phyloP scores from a whole-genome alignment of 306 rosid genomes.

The Vicia faba region DNA sequence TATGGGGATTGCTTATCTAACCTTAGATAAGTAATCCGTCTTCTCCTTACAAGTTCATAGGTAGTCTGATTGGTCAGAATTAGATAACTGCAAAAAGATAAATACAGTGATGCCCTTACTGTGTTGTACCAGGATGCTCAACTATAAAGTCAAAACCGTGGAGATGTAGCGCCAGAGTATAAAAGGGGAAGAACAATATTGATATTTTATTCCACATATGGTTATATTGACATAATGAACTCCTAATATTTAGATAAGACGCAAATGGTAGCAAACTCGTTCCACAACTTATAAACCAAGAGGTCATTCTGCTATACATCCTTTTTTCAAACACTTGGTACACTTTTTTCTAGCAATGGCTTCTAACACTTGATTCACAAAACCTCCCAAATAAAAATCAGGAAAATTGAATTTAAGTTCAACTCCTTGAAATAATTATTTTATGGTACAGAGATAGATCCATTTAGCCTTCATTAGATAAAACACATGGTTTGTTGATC shows the following conservation, averaged over 20 bases:
- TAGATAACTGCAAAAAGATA: constrained; percentile 73
- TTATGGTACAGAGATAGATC: constrained; percentile 21
- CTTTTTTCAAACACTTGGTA: constrained; percentile 8
- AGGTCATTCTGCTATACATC: constrained; percentile 3
- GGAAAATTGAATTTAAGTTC: constrained; percentile 5
- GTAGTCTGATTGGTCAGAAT: constrained; percentile 93
- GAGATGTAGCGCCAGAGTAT: constrained; percentile 31
- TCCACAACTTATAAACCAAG: constrained; percentile 23
- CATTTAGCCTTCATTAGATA: constrained; percentile 13
- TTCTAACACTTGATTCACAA: constrained; percentile 8
- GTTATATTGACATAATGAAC: constrained; percentile 24
- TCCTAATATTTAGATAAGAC: constrained; percentile 11
- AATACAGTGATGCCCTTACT: constrained; percentile 9
- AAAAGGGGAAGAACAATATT: constrained; percentile 12
- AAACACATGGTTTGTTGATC: background rate
- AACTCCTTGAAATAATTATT: constrained; percentile 15
- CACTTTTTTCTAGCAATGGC: constrained; percentile 22
- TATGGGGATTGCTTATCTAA: constrained; percentile 43
- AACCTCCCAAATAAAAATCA: constrained; percentile 13
- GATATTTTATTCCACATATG: constrained; percentile 5
- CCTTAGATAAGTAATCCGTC: constrained; percentile 91
- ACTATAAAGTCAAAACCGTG: constrained; percentile 19
- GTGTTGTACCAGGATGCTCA: constrained; percentile 17
- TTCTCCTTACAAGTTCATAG: constrained; percentile 90
- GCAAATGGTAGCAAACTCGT: constrained; percentile 14